Conservation (phyloP, 2,329 filamentous ascomycete species). For the Neofusicoccum sp. region DNA sequence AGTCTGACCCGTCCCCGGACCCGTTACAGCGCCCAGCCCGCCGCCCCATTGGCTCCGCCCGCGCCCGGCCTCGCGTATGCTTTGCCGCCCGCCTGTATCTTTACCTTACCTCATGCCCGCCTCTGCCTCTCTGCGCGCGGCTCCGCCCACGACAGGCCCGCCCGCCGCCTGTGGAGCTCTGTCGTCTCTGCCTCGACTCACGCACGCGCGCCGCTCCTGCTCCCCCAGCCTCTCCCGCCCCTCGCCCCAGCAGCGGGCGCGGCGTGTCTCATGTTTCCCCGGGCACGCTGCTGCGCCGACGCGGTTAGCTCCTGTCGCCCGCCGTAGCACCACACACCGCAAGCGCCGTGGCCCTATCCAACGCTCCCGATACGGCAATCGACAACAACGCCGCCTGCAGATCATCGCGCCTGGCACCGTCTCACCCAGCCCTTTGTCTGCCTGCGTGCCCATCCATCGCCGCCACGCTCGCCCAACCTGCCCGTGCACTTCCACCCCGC, state of each 20-base stretch:
- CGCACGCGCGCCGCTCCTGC: background rate
- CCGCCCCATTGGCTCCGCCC: background rate
- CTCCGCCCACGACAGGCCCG: background rate
- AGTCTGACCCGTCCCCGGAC: constrained; percentile 1
- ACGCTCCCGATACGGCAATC: constrained; percentile 12
- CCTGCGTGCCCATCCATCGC: background rate
- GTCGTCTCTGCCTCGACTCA: background rate
- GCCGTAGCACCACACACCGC: constrained; percentile 16
- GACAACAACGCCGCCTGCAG: constrained; percentile 2
- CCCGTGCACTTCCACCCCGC: background rate
- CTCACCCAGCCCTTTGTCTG: background rate
- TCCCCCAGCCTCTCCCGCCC: background rate
- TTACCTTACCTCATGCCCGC: constrained; percentile 14
- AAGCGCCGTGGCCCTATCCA: constrained; percentile 8
- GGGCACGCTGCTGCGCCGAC: background rate
- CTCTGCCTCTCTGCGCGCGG: background rate
- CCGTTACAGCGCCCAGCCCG: background rate
- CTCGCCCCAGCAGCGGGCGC: background rate
- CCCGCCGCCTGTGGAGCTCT: background rate
- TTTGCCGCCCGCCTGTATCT: constrained; percentile 13
- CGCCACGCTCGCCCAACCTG: background rate
- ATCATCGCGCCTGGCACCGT: background rate
- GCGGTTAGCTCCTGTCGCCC: constrained; percentile 10
- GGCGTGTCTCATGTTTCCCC: background rate
- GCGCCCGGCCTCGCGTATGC: background rate